These are phyloP conservation scores for Mycosphaerella sp. DNA, from an alignment of 2,329 filamentous ascomycete species.

Conservation along the genomic window DNA sequence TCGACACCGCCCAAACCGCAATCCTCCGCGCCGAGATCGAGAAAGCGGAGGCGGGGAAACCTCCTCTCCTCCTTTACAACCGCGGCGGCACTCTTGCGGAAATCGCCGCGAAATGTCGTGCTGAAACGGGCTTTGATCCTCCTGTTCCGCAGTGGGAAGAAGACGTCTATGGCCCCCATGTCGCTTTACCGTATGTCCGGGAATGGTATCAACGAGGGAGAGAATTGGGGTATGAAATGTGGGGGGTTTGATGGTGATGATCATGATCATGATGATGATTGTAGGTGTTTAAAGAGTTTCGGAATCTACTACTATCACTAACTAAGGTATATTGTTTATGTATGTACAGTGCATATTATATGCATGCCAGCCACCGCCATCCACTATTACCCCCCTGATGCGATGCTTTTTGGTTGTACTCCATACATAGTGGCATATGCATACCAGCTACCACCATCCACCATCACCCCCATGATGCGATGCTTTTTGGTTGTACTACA, in stretches of 20 bases:
- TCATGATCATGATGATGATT: no score
- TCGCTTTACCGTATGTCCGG: slow-evolving; percentile 25
- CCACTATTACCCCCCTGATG: no score
- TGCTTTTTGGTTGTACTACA: no score
- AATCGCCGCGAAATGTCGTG: slow-evolving; percentile 21
- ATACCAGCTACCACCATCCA: no score
- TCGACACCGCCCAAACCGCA: slow-evolving; percentile 22
- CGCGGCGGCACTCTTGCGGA: slow-evolving; percentile 24
- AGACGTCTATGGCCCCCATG: slow-evolving; percentile 26
- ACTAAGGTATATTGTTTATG: no score
- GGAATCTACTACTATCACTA: no score
- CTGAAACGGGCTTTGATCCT: slow-evolving; percentile 24
- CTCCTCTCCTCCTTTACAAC: slow-evolving; percentile 19
- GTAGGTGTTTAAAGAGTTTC: no score
- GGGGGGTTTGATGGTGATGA: slow-evolving; percentile 19
- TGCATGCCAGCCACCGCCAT: no score
- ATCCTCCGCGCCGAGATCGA: slow-evolving; percentile 23
- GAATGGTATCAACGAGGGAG: slow-evolving; percentile 24
- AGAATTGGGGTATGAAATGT: slow-evolving; percentile 23
- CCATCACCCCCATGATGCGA: no score
- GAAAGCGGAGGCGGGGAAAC: slow-evolving; percentile 23
- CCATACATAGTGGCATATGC: no score
- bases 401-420: no score
- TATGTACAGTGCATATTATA: no score
- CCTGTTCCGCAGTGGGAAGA: slow-evolving; percentile 26